These are phyloP conservation scores for Byssoonygena ceratinophila DNA, from an alignment of 2,329 filamentous ascomycete genomes.

Conservation along the genomic window DNA sequence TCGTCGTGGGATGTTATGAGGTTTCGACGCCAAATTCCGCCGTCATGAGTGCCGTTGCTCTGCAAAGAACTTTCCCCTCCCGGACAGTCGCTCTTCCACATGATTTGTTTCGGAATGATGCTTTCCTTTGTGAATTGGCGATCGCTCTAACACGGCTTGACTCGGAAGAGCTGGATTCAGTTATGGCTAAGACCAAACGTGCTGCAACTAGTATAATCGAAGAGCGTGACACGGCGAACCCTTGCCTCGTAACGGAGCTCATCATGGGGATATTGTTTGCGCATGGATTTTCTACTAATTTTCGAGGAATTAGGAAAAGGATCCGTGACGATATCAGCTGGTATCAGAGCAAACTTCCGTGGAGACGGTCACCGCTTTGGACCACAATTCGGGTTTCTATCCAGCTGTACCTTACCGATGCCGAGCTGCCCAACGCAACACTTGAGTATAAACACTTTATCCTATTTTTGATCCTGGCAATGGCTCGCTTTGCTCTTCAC, in stretches of 20 bases:
- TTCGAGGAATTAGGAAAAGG: conserved; percentile 37
- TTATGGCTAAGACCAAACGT: neutral
- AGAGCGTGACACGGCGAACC: conserved; percentile 39
- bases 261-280: conserved; percentile 37
- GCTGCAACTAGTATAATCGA: conserved; percentile 25
- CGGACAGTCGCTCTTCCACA: neutral
- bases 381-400: conserved; percentile 44
- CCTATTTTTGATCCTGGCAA: neutral
- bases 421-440: neutral
- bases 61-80: neutral
- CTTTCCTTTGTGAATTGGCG: neutral
- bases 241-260: conserved; percentile 43
- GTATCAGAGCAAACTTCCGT: conserved; percentile 28
- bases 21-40: conserved; percentile 30
- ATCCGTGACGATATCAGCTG: conserved; percentile 45
- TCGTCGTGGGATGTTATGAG: conserved; percentile 38
- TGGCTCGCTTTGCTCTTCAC: neutral
- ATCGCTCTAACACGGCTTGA: neutral
- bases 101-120: neutral
- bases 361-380: conserved; percentile 46
- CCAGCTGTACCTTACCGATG: conserved; percentile 25
- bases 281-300: conserved; percentile 26
- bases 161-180: neutral
- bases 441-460: conserved; percentile 3
- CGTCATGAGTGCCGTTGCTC: conserved; percentile 25